These are phyloP conservation scores for Ascocoryne sarcoides DNA, from an alignment of 2,329 filamentous ascomycete genomes.

Conservation along the genomic window DNA sequence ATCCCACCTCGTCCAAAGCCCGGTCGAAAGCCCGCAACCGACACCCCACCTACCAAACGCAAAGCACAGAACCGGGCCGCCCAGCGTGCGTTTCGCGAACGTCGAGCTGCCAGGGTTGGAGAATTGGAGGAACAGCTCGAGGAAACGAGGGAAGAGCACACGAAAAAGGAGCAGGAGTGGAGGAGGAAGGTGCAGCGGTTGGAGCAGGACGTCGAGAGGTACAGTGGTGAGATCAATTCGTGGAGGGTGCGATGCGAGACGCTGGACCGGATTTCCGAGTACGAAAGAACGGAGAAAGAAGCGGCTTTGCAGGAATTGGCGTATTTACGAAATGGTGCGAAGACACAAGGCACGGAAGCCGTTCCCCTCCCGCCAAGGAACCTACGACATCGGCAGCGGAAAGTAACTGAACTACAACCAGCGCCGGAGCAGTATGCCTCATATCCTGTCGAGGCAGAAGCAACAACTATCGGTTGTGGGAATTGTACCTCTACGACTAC, in stretches of 20 bases:
- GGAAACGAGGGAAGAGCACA: constrained; percentile 47
- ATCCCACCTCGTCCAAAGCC: constrained; percentile 80
- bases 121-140: constrained; percentile 63
- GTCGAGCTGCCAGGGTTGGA: constrained; percentile 74
- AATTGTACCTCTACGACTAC: constrained; percentile 43
- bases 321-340: constrained; percentile 26
- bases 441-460: constrained; percentile 24
- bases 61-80: constrained; percentile 92
- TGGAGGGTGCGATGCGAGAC: constrained; percentile 28
- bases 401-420: constrained; percentile 15
- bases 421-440: neutral
- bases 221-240: constrained; percentile 33
- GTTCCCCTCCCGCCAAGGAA: constrained; percentile 32
- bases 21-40: constrained; percentile 85
- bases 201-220: constrained; percentile 58
- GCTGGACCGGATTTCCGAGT: constrained; percentile 27
- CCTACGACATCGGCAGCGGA: constrained; percentile 15
- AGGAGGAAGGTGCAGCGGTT: constrained; percentile 47
- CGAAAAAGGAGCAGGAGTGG: constrained; percentile 48
- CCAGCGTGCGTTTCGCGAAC: constrained; percentile 82
- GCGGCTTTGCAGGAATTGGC: constrained; percentile 33
- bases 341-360: constrained; percentile 30
- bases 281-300: constrained; percentile 35
- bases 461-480: constrained; percentile 39
- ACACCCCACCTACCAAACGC: constrained; percentile 85